A percentile compares a stretch with the other conserved stretches of the same genome.
Evolutionary conservation across 23 red algal genomes (phyloP).

Genomic region (Cyanidioschyzon merolae): DNA sequence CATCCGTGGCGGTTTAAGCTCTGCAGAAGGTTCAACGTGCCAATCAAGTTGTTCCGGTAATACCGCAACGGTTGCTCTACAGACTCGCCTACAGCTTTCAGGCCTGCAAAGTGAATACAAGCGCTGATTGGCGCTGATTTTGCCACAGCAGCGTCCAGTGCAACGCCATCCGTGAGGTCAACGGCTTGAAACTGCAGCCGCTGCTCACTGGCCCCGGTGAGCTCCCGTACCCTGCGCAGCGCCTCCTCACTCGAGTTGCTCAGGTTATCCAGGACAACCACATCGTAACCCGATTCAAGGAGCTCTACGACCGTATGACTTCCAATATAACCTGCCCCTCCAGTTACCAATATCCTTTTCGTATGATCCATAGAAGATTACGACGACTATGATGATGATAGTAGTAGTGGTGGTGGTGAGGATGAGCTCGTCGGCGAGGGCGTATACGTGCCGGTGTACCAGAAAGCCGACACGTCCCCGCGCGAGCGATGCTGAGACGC

Average conservation of each 20-base stretch:
- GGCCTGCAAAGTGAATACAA: constrained; percentile 98
- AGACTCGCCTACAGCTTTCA: constrained; percentile 96
- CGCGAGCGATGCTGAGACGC: too few relatives aligned
- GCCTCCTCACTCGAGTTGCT: constrained; percentile 86
- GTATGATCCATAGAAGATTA: not conserved
- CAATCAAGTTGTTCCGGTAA: constrained; percentile 93
- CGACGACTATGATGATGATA: too few relatives aligned
- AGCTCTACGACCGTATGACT: constrained; percentile 95
- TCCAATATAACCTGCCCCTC: constrained; percentile 96
- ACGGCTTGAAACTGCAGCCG: constrained; percentile 64
- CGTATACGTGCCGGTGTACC: too few relatives aligned
- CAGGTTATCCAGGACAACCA: constrained; percentile 89
- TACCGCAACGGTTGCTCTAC: constrained; percentile 84
- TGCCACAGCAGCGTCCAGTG: constrained; percentile 52
- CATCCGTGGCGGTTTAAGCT: constrained; percentile 56
- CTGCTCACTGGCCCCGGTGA: constrained; percentile 59
- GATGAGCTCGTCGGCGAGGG: too few relatives aligned
- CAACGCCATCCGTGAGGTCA: constrained; percentile 53
- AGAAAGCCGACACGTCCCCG: too few relatives aligned
- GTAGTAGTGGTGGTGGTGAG: too few relatives aligned
- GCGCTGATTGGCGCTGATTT: constrained; percentile 51
- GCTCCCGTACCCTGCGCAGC: constrained; percentile 59
- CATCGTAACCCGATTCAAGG: constrained; percentile 41
- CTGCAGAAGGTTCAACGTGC: constrained; percentile 76
- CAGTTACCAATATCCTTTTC: constrained; percentile 72